Conservation (phyloP, 2,329 filamentous ascomycete genomes). For the Sporothrix inflata region DNA sequence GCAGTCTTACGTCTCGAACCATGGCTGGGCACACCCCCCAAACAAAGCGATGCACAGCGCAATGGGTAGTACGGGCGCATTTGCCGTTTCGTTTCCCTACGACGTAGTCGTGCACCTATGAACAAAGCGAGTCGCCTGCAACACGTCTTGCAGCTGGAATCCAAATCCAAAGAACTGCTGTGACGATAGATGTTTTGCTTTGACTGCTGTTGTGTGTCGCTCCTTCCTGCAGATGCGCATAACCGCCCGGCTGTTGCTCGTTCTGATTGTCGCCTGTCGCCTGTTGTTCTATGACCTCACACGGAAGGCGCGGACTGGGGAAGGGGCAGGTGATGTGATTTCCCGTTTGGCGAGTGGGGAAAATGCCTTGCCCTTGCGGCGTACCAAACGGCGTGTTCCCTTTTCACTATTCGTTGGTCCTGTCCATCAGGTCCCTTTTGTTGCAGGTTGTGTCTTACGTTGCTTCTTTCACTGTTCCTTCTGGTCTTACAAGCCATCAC, state of each 20-base stretch:
- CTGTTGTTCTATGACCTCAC: constrained; percentile 19
- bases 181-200: constrained; percentile 12
- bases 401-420: not conserved
- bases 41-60: not conserved
- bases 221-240: constrained; percentile 2
- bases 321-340: constrained; percentile 19
- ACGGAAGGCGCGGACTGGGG: constrained; percentile 26
- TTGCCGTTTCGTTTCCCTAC: not conserved
- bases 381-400: not conserved
- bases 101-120: not conserved
- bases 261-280: not conserved
- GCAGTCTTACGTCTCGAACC: constrained; percentile 16
- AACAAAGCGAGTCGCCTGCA: not conserved
- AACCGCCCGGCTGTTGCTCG: constrained; percentile 3
- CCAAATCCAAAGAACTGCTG: not conserved
- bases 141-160: not conserved
- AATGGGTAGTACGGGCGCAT: not conserved
- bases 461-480: not conserved
- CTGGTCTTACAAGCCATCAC: not conserved
- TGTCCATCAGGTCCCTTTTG: not conserved
- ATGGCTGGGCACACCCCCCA: constrained; percentile 5
- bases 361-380: not conserved
- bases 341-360: constrained; percentile 24
- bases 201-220: not conserved
- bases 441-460: not conserved